A percentile compares a stretch with the other conserved stretches of the same genome.
Conservation (phyloP, 2,329 filamentous ascomycete species). For the Capronia coronata region DNA sequence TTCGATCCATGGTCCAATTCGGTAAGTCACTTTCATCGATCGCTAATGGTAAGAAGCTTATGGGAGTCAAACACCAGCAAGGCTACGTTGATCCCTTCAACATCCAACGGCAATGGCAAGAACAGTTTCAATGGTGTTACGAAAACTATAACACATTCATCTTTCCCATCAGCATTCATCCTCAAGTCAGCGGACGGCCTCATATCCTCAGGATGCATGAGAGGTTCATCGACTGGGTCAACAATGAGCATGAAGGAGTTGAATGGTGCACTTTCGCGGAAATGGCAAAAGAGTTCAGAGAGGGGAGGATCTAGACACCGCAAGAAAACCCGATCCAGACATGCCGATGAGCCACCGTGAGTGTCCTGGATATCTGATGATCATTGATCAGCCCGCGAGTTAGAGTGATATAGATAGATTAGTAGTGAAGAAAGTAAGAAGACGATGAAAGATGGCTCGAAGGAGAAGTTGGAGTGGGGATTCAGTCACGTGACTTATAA, state of each 20-base stretch:
- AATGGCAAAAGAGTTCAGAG: neutral
- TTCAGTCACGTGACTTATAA: no score
- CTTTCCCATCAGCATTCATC: constrained; percentile 71
- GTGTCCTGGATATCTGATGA: no score
- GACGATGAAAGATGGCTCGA: no score
- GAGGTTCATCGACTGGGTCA: neutral
- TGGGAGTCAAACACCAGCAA: constrained; percentile 46
- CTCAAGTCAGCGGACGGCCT: constrained; percentile 48
- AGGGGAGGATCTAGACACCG: neutral
- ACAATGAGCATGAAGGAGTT: neutral
- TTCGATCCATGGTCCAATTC: no score
- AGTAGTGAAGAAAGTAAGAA: no score
- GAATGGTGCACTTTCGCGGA: neutral
- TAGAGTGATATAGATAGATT: no score
- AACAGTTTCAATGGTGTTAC: constrained; percentile 62
- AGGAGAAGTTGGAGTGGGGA: no score
- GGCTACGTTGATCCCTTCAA: constrained; percentile 50
- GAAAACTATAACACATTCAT: constrained; percentile 69
- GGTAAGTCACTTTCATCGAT: no score
- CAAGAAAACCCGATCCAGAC: no score
- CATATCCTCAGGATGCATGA: neutral
- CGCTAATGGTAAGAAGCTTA: constrained; percentile 23
- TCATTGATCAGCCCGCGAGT: no score
- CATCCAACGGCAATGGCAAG: constrained; percentile 46
- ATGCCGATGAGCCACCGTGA: no score